A percentile compares a stretch with the other conserved stretches of the same genome.
Conservation (phyloP, 345 rosid species). For the Gossypium ekmanianum region DNA sequence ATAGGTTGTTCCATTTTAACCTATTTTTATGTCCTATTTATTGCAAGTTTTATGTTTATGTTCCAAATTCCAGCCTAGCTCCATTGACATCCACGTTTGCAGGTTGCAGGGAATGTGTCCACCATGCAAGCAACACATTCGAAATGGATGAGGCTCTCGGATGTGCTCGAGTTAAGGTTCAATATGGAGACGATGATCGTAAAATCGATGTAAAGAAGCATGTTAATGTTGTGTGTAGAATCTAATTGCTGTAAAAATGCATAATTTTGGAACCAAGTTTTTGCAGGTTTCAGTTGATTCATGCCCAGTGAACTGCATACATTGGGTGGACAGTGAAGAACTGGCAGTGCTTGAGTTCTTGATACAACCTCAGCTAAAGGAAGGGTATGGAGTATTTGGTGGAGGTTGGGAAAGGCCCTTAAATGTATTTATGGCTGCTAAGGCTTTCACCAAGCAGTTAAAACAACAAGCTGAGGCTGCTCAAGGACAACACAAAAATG, state of each 20-base stretch:
- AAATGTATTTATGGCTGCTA: conserved; percentile 52
- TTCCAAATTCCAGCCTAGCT: neutral
- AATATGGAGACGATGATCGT: conserved; percentile 44
- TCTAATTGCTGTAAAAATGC: neutral
- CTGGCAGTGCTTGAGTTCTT: conserved; percentile 50
- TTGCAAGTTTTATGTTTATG: neutral
- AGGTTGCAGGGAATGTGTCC: conserved; percentile 65
- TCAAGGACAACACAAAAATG: conserved; percentile 11
- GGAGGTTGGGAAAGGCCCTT: conserved; percentile 59
- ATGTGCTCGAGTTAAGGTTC: conserved; percentile 55
- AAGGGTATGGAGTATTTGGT: conserved; percentile 55
- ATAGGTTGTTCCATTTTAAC: conserved; percentile 29
- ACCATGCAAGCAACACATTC: conserved; percentile 56
- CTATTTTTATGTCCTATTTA: neutral
- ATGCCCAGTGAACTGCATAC: conserved; percentile 64
- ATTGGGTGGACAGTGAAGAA: conserved; percentile 55
- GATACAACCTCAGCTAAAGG: conserved; percentile 40
- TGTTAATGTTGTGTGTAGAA: neutral
- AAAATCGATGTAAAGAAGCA: conserved; percentile 40
- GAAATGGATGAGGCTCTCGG: conserved; percentile 44
- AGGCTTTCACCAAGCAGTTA: conserved; percentile 41
- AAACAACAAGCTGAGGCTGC: conserved; percentile 26
- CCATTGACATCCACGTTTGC: conserved; percentile 6
- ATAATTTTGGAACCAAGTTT: no score
- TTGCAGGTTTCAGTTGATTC: conserved; percentile 53